Evolutionary conservation across 345 rosid genomes (phyloP).

Genomic region (Kernera saxatilis): DNA sequence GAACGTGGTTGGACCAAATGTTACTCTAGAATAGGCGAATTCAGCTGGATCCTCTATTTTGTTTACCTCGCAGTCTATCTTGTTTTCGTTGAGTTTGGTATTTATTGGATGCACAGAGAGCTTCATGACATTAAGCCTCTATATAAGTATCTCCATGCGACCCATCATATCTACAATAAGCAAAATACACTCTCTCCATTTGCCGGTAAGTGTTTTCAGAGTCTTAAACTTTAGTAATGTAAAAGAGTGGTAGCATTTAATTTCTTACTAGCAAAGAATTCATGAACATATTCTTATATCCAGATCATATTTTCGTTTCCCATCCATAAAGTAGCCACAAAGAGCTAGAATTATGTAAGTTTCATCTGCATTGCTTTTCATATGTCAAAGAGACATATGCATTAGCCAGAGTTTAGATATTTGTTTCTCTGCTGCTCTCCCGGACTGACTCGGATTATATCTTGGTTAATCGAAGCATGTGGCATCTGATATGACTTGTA

Average conservation of each 20-base stretch:
- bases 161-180: conserved; percentile 96
- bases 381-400: neutral
- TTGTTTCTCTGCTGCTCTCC: neutral
- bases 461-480: neutral
- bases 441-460: neutral
- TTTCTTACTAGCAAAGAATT: neutral
- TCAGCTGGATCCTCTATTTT: conserved; percentile 52
- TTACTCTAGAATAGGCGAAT: conserved; percentile 50
- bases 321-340: neutral
- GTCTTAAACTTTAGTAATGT: neutral
- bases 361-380: too few relatives aligned
- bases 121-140: conserved; percentile 92
- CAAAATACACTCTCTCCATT: conserved; percentile 94
- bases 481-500: neutral
- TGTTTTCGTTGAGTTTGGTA: conserved; percentile 75
- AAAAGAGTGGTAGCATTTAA: neutral
- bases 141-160: conserved; percentile 83
- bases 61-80: conserved; percentile 50
- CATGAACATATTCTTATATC: neutral
- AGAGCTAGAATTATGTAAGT: neutral
- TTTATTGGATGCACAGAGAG: conserved; percentile 95
- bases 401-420: neutral
- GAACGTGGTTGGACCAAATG: conserved; percentile 94
- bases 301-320: neutral
- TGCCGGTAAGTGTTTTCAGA: conserved; percentile 53